phyloP scores from a whole-genome alignment of 2,329 filamentous ascomycete species.

The Neopestalotiopsis clavispora region DNA sequence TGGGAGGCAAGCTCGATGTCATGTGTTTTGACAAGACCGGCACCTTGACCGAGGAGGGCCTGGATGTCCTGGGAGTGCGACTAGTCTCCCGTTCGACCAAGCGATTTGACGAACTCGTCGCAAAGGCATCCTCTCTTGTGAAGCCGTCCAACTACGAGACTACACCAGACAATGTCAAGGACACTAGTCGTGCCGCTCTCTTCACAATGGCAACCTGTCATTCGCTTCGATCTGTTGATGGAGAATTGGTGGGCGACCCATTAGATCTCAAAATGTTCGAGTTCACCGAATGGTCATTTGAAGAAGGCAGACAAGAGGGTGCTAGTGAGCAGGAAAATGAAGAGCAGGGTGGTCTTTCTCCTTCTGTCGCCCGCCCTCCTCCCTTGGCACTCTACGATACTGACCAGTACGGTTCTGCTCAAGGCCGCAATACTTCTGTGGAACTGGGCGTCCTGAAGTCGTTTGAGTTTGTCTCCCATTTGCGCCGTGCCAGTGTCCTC shows the following conservation, averaged over 20 bases:
- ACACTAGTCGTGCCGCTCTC: slow-evolving; percentile 64
- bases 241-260: slow-evolving; percentile 89
- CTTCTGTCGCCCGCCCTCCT: slow-evolving; percentile 88
- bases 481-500: slow-evolving; percentile 90
- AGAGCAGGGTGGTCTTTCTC: slow-evolving; percentile 75
- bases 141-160: slow-evolving; percentile 38
- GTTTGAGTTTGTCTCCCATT: slow-evolving; percentile 94
- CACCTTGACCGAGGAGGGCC: slow-evolving; percentile 93
- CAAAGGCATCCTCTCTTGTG: slow-evolving; percentile 66
- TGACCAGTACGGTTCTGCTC: slow-evolving; percentile 30
- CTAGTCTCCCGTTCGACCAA: slow-evolving; percentile 69
- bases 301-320: slow-evolving; percentile 79
- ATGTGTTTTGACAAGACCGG: slow-evolving; percentile 99
- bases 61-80: slow-evolving; percentile 89
- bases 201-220: slow-evolving; percentile 99
- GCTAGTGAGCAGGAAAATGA: slow-evolving; percentile 71
- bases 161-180: slow-evolving; percentile 36
- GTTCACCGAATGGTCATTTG: slow-evolving; percentile 90
- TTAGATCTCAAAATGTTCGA: slow-evolving; percentile 99
- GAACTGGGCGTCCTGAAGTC: slow-evolving; percentile 90
- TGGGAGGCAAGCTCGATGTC: slow-evolving; percentile 92
- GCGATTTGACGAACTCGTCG: slow-evolving; percentile 77
- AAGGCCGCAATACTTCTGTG: slow-evolving; percentile 54
- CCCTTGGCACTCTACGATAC: slow-evolving; percentile 57
- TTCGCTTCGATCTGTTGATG: slow-evolving; percentile 84